Evolutionary conservation across 1,284 basidiomycete genomes (phyloP).

Genomic region (Volvariella volvacea): DNA sequence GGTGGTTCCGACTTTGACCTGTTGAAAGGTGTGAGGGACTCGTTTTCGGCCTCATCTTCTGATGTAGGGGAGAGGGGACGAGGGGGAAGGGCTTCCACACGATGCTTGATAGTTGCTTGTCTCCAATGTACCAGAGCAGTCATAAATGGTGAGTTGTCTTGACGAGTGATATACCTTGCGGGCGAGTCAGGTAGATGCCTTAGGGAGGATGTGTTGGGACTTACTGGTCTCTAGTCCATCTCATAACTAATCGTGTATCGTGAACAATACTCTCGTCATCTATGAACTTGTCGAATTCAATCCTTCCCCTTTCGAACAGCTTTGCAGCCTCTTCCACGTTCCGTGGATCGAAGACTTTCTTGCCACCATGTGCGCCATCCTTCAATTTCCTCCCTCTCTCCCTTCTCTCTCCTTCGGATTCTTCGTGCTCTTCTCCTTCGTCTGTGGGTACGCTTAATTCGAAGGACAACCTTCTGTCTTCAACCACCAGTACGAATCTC

Average conservation of each 20-base stretch:
- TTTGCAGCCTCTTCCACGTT: slow-evolving; percentile 47
- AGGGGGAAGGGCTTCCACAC: neutral
- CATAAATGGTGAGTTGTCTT: slow-evolving; percentile 61
- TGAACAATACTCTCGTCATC: slow-evolving; percentile 45
- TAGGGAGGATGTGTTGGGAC: slow-evolving; percentile 16
- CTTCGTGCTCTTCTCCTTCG: slow-evolving; percentile 2
- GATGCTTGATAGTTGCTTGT: slow-evolving; percentile 35
- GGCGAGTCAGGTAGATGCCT: slow-evolving; percentile 1
- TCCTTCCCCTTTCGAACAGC: slow-evolving; percentile 45
- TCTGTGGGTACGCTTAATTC: slow-evolving; percentile 49
- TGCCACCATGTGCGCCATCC: slow-evolving; percentile 15
- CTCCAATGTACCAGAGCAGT: slow-evolving; percentile 60
- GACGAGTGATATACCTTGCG: slow-evolving; percentile 54
- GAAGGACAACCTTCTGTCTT: slow-evolving; percentile 48
- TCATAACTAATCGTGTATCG: slow-evolving; percentile 56
- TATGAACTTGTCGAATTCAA: slow-evolving; percentile 52
- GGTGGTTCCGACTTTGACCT: slow-evolving; percentile 35
- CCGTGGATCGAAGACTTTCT: slow-evolving; percentile 25
- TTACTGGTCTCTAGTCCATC: slow-evolving; percentile 58
- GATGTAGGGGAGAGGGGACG: slow-evolving; percentile 23
- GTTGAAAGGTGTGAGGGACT: slow-evolving; percentile 4
- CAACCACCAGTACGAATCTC: slow-evolving; percentile 49
- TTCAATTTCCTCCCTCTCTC: slow-evolving; percentile 1
- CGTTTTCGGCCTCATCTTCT: slow-evolving; percentile 22
- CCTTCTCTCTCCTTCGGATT: neutral